Conservation (phyloP, 495 filamentous ascomycete genomes). For the Neurospora sp. region DNA sequence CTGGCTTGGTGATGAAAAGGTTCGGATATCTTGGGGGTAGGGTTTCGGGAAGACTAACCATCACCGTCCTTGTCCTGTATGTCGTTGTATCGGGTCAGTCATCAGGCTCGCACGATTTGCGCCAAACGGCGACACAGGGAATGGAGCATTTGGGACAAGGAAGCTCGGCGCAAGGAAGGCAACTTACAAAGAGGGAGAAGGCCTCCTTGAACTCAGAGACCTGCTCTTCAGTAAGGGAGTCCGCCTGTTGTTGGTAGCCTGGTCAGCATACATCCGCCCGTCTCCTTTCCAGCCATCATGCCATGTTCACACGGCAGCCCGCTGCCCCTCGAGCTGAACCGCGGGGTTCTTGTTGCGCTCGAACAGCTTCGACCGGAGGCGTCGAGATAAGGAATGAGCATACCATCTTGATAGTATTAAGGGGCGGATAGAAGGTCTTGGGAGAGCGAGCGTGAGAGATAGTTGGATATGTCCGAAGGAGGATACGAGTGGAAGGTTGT, state of each 20-base stretch:
- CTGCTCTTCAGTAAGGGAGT: slow-evolving; percentile 96
- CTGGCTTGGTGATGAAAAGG: background rate
- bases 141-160: background rate
- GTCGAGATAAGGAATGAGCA: background rate
- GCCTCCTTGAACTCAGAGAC: slow-evolving; percentile 99
- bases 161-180: background rate
- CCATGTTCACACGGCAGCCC: slow-evolving; percentile 1
- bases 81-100: slow-evolving; percentile 10
- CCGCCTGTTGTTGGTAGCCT: slow-evolving; percentile 47
- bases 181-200: slow-evolving; percentile 97
- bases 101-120: slow-evolving; percentile 4
- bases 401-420: background rate
- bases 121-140: background rate
- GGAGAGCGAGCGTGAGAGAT: background rate
- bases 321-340: slow-evolving; percentile 14
- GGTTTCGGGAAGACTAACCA: slow-evolving; percentile 59
- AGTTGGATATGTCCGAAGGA: background rate
- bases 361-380: background rate
- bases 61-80: slow-evolving; percentile 98
- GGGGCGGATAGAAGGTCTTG: background rate
- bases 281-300: slow-evolving; percentile 5
- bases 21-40: background rate
- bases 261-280: slow-evolving; percentile 9
- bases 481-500: background rate
- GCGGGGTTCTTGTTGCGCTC: slow-evolving; percentile 13